Percentiles rank a stretch among this genome's conserved stretches.
Conservation (phyloP, 2,329 filamentous ascomycete species). For the Epichloe hybrida region DNA sequence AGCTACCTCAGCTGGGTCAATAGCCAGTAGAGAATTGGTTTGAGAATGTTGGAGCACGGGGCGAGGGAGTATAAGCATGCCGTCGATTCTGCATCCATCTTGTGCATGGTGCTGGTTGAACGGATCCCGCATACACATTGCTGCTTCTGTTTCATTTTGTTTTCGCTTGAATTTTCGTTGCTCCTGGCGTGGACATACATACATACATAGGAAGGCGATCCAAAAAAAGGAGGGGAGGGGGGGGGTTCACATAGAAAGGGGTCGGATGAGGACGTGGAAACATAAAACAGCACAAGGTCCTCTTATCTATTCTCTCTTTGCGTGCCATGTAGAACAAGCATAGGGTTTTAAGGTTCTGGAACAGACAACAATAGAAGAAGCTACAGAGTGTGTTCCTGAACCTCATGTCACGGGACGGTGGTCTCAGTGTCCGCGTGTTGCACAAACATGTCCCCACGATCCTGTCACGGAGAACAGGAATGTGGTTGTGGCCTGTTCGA, state of each 20-base stretch:
- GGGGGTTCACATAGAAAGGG: not conserved
- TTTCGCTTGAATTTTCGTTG: not conserved
- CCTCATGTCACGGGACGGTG: not conserved
- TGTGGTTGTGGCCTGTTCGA: not conserved
- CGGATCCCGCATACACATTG: not conserved
- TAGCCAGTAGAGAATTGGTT: conserved; percentile 21
- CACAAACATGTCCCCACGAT: not conserved
- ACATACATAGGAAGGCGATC: not conserved
- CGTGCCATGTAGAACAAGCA: not conserved
- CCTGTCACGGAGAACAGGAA: not conserved
- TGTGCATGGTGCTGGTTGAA: not conserved
- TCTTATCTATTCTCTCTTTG: not conserved
- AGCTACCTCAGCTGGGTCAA: conserved; percentile 51
- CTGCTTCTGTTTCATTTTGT: conserved; percentile 2
- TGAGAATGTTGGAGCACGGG: conserved; percentile 1
- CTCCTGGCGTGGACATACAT: not conserved
- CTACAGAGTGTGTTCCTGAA: not conserved
- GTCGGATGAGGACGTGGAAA: not conserved
- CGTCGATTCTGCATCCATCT: not conserved
- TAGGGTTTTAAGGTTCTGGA: not conserved
- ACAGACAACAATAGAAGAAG: not conserved
- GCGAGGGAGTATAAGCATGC: conserved; percentile 2
- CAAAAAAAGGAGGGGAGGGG: not conserved
- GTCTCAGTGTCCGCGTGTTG: not conserved
- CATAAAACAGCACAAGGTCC: not conserved